phyloP scores from a whole-genome alignment of 495 filamentous ascomycete species.

The Aspergillus kassunensis region DNA sequence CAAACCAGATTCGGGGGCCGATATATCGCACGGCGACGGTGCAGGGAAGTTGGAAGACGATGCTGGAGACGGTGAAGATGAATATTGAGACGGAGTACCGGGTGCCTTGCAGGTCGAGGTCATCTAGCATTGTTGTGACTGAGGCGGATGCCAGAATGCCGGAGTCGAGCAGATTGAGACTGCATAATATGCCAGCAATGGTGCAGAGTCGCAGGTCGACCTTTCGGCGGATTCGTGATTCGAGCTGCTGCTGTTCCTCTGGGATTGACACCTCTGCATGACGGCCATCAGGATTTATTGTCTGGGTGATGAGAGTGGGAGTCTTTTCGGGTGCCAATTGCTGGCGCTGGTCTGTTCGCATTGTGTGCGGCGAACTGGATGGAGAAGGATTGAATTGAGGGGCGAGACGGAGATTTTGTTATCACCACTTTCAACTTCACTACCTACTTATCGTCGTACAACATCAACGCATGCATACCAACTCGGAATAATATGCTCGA shows the following conservation, averaged over 20 bases:
- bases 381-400: neutral
- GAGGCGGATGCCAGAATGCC: slow-evolving; percentile 75
- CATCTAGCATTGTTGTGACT: slow-evolving; percentile 67
- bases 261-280: neutral
- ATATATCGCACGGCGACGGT: slow-evolving; percentile 66
- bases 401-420: neutral
- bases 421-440: too few relatives aligned
- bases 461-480: too few relatives aligned
- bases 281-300: neutral
- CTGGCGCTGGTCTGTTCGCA: neutral
- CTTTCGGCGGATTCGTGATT: slow-evolving; percentile 55
- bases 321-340: neutral
- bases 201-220: slow-evolving; percentile 70
- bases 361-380: neutral
- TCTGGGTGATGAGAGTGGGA: neutral
- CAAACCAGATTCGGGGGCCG: slow-evolving; percentile 67
- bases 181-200: slow-evolving; percentile 70
- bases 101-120: slow-evolving; percentile 61
- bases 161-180: slow-evolving; percentile 67
- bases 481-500: too few relatives aligned
- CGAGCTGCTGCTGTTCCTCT: slow-evolving; percentile 20
- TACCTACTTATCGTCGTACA: too few relatives aligned
- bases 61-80: slow-evolving; percentile 73
- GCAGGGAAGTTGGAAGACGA: slow-evolving; percentile 70
- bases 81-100: slow-evolving; percentile 71